Percentiles rank a stretch among this genome's conserved stretches.
Conservation (phyloP, 371 early-diverging fungal genomes). For the Funneliformis caledonium region DNA sequence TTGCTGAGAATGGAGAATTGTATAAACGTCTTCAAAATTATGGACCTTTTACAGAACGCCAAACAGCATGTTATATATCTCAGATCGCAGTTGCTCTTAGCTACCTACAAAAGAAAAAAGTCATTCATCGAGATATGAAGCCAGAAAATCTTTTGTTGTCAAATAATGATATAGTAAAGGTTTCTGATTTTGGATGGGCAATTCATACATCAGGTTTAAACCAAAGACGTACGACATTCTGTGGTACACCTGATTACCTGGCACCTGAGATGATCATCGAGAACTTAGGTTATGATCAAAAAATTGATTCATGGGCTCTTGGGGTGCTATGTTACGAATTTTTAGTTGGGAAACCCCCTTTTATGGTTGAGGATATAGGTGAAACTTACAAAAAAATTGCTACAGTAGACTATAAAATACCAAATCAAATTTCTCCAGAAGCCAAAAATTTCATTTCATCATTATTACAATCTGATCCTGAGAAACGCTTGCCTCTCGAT, state of each 20-base stretch:
- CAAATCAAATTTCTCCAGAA: conserved; percentile 77
- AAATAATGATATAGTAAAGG: conserved; percentile 83
- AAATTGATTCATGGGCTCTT: conserved; percentile 97
- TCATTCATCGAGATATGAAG: conserved; percentile 97
- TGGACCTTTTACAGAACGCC: conserved; percentile 75
- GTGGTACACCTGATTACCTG: conserved; percentile 98
- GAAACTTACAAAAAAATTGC: conserved; percentile 85
- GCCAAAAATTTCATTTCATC: conserved; percentile 89
- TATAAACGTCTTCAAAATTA: conserved; percentile 78
- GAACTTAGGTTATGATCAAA: conserved; percentile 75
- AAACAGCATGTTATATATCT: conserved; percentile 86
- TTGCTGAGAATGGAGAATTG: conserved; percentile 93
- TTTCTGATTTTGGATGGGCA: conserved; percentile 99
- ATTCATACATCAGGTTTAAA: conserved; percentile 89
- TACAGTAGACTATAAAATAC: conserved; percentile 79
- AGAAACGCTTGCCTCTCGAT: conserved; percentile 71
- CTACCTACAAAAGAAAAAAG: conserved; percentile 92
- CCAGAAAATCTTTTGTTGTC: conserved; percentile 96
- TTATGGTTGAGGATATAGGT: conserved; percentile 73
- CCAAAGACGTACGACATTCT: conserved; percentile 84
- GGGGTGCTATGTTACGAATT: conserved; percentile 98
- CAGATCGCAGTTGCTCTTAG: conserved; percentile 87
- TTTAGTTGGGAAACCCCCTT: conserved; percentile 94
- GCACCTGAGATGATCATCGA: conserved; percentile 94
- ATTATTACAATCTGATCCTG: conserved; percentile 79